Base-by-base conservation (phyloP, 345 rosid genomes). In the Aquilaria malaccensis region DNA sequence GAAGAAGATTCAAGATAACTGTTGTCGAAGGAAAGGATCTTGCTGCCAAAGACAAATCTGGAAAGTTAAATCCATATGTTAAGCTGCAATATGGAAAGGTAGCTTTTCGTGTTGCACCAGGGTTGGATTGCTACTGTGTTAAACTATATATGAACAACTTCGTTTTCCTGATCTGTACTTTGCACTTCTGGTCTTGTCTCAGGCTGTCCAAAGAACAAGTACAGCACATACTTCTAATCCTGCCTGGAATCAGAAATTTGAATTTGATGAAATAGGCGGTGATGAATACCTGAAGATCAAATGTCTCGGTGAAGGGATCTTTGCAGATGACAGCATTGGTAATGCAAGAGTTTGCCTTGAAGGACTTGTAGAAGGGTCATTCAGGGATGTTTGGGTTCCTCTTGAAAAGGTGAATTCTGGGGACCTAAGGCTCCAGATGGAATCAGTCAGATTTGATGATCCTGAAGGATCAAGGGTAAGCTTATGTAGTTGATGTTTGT, bases 81-180 rank as follows among this genome's bases (percentile, higher is more conserved):
- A 94, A 86, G 78, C 72, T 94, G 83, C 96, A 94, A 54, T 94
- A 86, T 45, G 97, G 97, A 64, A 93, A 93, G 89, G 97, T 87
- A 67, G 52, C 59, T 54, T 10, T 29, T 56, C 47, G 48, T 48
- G n/a, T n/a, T 57, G 11, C 30, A 4, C 2, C 41, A 62, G 48
- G 11, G 50, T 15, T 43, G 61, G 64, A 58, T 66, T 71, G 45
- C 55, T 6, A 52, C 50, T 47, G 31, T 58, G 45, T 49, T 33
- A 58, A 37, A 22, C 62, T 66, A 12, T 29, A 48, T 14, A 22
- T 59, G 15, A 9, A 33, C 48, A 55, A 63, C 32, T 30, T 29
- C 30, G 33, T 47, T 50, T 49, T 45, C n/a, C 31, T 64, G 64
- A 52, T 32, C 48, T 57, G 11, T 71, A 37, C 45, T 30, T 32